Evolutionary conservation across 2,329 filamentous ascomycete species (phyloP), one percentile per base, ranked within the genome.

Genomic region (Penicillium rolfsii): DNA sequence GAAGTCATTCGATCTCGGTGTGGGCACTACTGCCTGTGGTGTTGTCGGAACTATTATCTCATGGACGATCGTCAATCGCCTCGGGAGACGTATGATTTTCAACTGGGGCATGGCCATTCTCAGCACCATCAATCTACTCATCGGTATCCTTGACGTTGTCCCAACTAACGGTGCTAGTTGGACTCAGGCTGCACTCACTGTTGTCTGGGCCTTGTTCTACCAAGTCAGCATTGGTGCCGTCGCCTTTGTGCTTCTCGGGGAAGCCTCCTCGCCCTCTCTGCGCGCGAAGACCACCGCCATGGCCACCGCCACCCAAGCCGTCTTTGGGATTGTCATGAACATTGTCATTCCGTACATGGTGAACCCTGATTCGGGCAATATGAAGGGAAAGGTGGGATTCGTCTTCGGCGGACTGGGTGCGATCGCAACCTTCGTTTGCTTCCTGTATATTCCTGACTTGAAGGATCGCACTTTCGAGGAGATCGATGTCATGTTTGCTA

Each of bases 241-340:
- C 52, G 73, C 70, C 52, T 84, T 83, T 36, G 77, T 79, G 36
- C 74, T 82, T 45, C 76, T 81, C 1, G 80, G 80, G 4, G 82
- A 82, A 28, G 26, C 43, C 5, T 46, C 43, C 22, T 26, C 43
- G 22, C 43, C 43, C 11, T 26, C 43, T 16, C 43, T 46, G 22
- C 43, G 43, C 4, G 43, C 43, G 14, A 46, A 46, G 43, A 46
- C 43, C 12, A 46, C 43, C 24, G 43, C 43, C 22, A 46, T 46
- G 43, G 43, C 43, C 12, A 46, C 43, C 43, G 43, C 43, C 14
- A 46, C 43, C 22, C 43, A 46, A 6, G 43, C 43, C 24, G 14
- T 46, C 22, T 46, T 46, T 22, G 43, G 43, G 26, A 46, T 46
- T 46, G 43, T 46, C 22, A 46, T 46, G 43, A 46, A 46, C 43